phyloP scores from a whole-genome alignment of 176 grass and related monocot species.

The Cenchrus purpureus region DNA sequence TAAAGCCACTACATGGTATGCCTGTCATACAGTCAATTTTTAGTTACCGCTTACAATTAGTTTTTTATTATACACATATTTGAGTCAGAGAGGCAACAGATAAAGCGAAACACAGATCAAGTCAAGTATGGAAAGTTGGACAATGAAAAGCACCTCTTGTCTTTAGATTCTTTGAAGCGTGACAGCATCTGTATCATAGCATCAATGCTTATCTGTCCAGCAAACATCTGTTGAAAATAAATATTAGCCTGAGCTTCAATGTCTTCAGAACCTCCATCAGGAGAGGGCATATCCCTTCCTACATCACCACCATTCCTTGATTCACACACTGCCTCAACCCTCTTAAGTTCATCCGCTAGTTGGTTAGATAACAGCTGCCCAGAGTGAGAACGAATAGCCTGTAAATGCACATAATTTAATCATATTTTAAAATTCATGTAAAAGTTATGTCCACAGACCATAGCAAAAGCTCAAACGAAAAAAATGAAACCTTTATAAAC shows the following conservation, averaged over 20 bases:
- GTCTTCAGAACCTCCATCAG: constrained; percentile 66
- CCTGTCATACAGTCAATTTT: background rate
- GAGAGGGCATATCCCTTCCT: constrained; percentile 45
- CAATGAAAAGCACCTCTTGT: constrained; percentile 60
- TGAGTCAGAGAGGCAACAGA: constrained; percentile 7
- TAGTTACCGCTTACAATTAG: constrained; percentile 13
- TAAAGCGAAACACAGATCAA: constrained; percentile 24
- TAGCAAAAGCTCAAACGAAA: constrained; percentile 35
- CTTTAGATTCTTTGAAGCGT: constrained; percentile 91
- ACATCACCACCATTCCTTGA: constrained; percentile 55
- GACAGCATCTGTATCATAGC: constrained; percentile 92
- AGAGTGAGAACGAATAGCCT: constrained; percentile 79
- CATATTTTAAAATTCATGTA: constrained; percentile 31
- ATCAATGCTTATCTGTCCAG: constrained; percentile 77
- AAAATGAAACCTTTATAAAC: constrained; percentile 75
- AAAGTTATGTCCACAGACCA: constrained; percentile 5
- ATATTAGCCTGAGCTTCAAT: constrained; percentile 71
- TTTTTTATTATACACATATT: background rate
- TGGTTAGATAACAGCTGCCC: constrained; percentile 69
- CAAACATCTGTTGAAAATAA: constrained; percentile 97
- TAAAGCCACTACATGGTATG: constrained; percentile 3
- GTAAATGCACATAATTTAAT: constrained; percentile 33
- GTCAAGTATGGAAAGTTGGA: background rate
- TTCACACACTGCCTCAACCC: constrained; percentile 51
- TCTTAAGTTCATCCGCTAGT: constrained; percentile 80